Conservation (phyloP, 306 rosid species). For the Urtica urens region DNA sequence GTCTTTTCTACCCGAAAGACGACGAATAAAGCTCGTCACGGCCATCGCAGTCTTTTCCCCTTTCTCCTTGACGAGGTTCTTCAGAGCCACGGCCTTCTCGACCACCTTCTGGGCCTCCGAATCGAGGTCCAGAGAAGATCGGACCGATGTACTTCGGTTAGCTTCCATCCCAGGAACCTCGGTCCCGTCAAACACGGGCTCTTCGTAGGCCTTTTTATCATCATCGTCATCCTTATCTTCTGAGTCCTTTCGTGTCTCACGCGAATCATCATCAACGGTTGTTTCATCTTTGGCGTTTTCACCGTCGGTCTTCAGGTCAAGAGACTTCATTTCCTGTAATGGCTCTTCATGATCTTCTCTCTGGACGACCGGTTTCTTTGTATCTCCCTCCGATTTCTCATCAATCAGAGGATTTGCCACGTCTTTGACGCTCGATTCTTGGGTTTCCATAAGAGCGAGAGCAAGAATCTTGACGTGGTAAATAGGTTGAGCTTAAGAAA, state of each 20-base stretch:
- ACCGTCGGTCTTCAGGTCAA: constrained; percentile 8
- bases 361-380: constrained; percentile 8
- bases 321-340: constrained; percentile 20
- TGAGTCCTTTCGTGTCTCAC: not conserved
- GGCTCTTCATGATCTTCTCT: constrained; percentile 23
- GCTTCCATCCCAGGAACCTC: constrained; percentile 65
- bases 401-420: constrained; percentile 18
- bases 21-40: constrained; percentile 61
- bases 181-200: constrained; percentile 75
- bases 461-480: constrained; percentile 13
- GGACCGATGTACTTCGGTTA: constrained; percentile 34
- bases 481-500: no score
- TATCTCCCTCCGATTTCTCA: constrained; percentile 28
- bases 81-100: constrained; percentile 66
- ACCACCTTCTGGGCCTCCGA: constrained; percentile 52
- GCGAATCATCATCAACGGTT: not conserved
- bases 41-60: constrained; percentile 58
- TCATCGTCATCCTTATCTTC: not conserved
- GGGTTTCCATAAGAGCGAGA: constrained; percentile 30
- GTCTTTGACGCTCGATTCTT: constrained; percentile 17
- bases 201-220: constrained; percentile 10
- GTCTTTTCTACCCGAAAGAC: constrained; percentile 55
- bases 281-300: constrained; percentile 6
- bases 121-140: constrained; percentile 37
- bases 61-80: constrained; percentile 60